Percentiles rank a stretch among this genome's conserved stretches.
Conservation (phyloP, 2,329 filamentous ascomycete genomes). For the Pseudonectria foliicola region DNA sequence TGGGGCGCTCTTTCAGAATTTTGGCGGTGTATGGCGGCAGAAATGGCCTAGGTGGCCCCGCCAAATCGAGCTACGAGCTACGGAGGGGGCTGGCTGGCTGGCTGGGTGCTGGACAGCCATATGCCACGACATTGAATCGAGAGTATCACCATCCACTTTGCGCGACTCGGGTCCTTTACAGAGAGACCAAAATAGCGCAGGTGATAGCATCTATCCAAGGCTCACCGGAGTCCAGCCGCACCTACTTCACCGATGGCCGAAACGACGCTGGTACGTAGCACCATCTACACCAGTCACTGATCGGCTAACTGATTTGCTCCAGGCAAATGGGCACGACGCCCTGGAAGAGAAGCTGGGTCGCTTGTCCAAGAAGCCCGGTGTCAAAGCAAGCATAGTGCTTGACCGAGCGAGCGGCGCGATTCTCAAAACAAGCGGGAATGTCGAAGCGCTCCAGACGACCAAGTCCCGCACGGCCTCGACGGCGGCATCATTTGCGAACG, state of each 20-base stretch:
- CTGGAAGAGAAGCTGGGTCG: conserved; percentile 60
- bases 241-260: conserved; percentile 16
- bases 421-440: conserved; percentile 65
- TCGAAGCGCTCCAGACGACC: conserved; percentile 45
- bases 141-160: conserved; percentile 1
- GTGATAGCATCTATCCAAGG: no score
- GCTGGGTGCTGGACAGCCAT: conserved; percentile 6
- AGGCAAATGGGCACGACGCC: conserved; percentile 48
- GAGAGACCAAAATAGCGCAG: no score
- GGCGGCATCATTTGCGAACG: conserved; percentile 39
- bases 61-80: conserved; percentile 7
- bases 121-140: conserved; percentile 6
- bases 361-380: conserved; percentile 69
- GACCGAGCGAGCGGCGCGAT: conserved; percentile 67
- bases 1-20: conserved; percentile 26
- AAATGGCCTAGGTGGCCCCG: conserved; percentile 22
- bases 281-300: neutral
- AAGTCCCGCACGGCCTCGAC: conserved; percentile 30
- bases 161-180: no score
- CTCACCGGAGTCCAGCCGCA: no score
- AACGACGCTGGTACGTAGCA: conserved; percentile 14
- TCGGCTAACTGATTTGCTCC: conserved; percentile 7
- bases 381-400: conserved; percentile 70
- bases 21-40: conserved; percentile 40
- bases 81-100: conserved; percentile 1